These are phyloP conservation scores for Rhodamnia argentea DNA, from an alignment of 345 rosid species.

Conservation along the genomic window DNA sequence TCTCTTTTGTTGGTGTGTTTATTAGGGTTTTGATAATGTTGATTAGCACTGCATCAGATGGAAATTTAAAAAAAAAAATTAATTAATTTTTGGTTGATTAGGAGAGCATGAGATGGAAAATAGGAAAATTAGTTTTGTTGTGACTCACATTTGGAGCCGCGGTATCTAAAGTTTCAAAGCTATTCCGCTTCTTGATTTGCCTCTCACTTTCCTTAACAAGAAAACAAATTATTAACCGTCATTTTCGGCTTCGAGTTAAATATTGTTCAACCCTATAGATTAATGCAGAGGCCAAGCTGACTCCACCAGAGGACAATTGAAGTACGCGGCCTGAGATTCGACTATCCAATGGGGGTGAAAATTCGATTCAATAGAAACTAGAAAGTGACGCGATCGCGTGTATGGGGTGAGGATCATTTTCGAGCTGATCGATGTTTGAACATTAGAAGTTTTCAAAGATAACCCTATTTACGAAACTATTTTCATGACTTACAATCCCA, in stretches of 20 bases:
- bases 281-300: background rate
- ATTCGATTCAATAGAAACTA: rapidly evolving
- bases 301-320: background rate
- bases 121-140: background rate
- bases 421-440: background rate
- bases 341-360: background rate
- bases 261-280: background rate
- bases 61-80: background rate
- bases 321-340: background rate
- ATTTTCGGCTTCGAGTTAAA: background rate
- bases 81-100: no score
- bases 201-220: background rate
- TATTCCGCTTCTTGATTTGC: background rate
- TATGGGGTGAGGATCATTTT: background rate
- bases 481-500: background rate
- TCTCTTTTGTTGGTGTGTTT: background rate
- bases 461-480: background rate
- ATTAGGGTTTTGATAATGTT: background rate
- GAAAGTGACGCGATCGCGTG: background rate
- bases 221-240: background rate
- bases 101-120: background rate
- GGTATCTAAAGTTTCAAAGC: background rate
- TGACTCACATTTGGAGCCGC: background rate
- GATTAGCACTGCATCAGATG: background rate
- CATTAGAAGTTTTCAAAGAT: background rate